phyloP scores from a whole-genome alignment of 495 filamentous ascomycete genomes.

The Podospora appendiculata region DNA sequence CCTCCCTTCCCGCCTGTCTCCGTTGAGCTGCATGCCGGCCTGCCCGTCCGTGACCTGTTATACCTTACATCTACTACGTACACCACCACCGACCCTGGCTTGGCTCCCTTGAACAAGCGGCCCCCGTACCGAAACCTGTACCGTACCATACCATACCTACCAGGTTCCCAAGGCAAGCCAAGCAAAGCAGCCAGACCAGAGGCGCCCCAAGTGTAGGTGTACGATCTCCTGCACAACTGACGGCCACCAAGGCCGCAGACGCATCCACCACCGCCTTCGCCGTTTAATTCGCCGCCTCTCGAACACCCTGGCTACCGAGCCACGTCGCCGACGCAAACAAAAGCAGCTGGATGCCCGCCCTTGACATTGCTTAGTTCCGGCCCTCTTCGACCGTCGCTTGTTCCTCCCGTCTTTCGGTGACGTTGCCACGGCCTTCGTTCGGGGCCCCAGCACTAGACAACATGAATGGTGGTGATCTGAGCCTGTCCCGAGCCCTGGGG shows the following conservation, averaged over 20 bases:
- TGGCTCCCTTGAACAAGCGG: no score
- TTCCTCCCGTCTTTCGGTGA: constrained; percentile 2
- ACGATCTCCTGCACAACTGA: neutral
- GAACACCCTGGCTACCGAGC: neutral
- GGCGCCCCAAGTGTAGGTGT: no score
- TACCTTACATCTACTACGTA: no score
- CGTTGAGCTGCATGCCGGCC: no score
- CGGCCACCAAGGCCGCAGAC: neutral
- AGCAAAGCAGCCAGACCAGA: neutral
- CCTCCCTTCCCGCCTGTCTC: no score
- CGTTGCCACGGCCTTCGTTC: constrained; percentile 2
- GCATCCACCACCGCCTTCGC: neutral
- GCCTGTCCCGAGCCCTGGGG: constrained; percentile 84
- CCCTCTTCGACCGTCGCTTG: neutral
- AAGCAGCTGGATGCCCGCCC: constrained; percentile 2
- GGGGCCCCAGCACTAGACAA: constrained; percentile 4
- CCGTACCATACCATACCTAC: no score
- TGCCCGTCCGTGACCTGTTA: no score
- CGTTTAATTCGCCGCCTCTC: constrained; percentile 8
- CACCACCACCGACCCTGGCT: no score
- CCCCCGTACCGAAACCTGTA: no score
- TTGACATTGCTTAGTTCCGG: neutral
- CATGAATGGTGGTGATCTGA: constrained; percentile 91
- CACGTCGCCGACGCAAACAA: neutral
- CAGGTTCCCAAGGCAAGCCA: neutral